Conservation (phyloP, 2,329 filamentous ascomycete genomes). For the Aspergillus tubingensis region DNA sequence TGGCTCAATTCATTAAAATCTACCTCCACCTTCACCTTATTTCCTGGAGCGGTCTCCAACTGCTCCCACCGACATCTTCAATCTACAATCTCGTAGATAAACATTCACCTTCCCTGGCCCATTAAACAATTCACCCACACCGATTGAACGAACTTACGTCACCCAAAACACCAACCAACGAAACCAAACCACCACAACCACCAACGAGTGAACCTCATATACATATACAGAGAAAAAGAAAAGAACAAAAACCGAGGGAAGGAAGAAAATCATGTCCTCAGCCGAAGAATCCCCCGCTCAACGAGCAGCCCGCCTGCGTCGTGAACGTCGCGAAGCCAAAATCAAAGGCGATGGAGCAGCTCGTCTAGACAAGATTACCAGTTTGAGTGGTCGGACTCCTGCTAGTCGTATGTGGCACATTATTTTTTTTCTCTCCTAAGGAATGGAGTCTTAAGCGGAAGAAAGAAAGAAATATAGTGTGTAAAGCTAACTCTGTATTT, state of each 20-base stretch:
- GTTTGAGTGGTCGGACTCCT: conserved; percentile 56
- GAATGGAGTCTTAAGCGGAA: too few relatives aligned
- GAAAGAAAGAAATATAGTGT: not conserved
- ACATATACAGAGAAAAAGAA: too few relatives aligned
- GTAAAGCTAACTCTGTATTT: too few relatives aligned
- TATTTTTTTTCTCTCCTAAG: not conserved
- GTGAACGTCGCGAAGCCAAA: conserved; percentile 65
- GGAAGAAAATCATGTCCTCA: conserved; percentile 29
- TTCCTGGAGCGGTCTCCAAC: too few relatives aligned
- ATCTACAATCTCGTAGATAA: too few relatives aligned
- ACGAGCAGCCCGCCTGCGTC: conserved; percentile 59
- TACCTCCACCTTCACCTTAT: too few relatives aligned
- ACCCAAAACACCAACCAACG: not conserved
- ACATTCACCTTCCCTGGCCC: too few relatives aligned
- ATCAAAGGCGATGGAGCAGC: conserved; percentile 60
- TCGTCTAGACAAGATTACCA: conserved; percentile 63
- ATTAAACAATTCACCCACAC: too few relatives aligned
- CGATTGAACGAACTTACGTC: too few relatives aligned
- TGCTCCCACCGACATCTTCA: too few relatives aligned
- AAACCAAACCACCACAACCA: not conserved
- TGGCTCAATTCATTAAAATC: too few relatives aligned
- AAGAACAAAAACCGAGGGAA: too few relatives aligned
- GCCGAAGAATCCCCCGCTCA: conserved; percentile 50
- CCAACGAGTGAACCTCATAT: conserved; percentile 5
- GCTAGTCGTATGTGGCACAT: conserved; percentile 35